Evolutionary conservation across 768 basidiomycete genomes (phyloP), one percentile per base, ranked within the genome.

Genomic region (Scleroderma citrinum): DNA sequence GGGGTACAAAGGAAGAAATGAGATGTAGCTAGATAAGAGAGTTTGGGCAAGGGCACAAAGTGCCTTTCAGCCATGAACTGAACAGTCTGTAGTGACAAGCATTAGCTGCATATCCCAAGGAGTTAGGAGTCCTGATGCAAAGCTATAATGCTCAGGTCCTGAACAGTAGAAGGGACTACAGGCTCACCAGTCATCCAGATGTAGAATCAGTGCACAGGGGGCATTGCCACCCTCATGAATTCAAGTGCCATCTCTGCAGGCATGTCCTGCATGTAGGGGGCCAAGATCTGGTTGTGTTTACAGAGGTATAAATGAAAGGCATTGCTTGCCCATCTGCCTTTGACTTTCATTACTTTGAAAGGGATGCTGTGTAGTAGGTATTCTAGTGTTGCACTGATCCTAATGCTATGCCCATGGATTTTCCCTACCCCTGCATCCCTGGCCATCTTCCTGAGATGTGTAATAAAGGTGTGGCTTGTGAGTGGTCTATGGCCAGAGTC

Each of bases 291-390:
- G 0, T 61, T 56, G 45, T 69, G 67, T 12, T 62, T 47, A 1
- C 61, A 52, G 0, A 69, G 53, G 45, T 69, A 68, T 0, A 58
- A 3, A 0, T 49, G 34, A 50, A 69, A 74, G 2, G 67, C 60
- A 7, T 72, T 62, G 32, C 69, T 66, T 1, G 56, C 48, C 73
- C 72, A 74, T 1, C 63, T 38, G 0, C 71, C 69, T 35, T 35
- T 35, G 34, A 35, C 34, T 35, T 35, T 35, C 34, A 35, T 35
- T 6, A 35, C 34, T 5, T 73, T 65, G 31, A 75, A 68, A 5
- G 70, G 64, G 0, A 67, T 48, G 0, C 68, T 67, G 16, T 60
- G 49, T 1, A 74, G 60, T 0, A 74, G 62, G 50, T 72, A 73
- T 46, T 69, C 66, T 0, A 74, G 55, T 0, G 69, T 71, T 0